A percentile compares a stretch with the other conserved stretches of the same genome.
Evolutionary conservation across 768 basidiomycete species (phyloP).

Genomic region (Hemileccinum rubropunctum): DNA sequence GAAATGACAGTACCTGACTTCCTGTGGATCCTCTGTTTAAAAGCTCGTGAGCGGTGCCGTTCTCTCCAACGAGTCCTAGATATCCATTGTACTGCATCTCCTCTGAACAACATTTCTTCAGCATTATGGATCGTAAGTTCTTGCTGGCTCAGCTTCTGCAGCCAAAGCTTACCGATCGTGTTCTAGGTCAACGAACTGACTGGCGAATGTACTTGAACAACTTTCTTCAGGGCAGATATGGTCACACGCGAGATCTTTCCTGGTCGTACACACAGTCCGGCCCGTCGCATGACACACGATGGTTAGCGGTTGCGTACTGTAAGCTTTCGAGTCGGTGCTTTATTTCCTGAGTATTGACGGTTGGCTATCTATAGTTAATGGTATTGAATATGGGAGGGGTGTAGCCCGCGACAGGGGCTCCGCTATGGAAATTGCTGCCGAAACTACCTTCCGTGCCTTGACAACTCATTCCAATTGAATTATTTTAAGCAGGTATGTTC

Average conservation of each 20-base stretch:
- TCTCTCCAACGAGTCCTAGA: slow-evolving; percentile 7
- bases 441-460: slow-evolving; percentile 24
- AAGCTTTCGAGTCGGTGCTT: not conserved
- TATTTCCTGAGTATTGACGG: not conserved
- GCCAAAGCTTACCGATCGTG: slow-evolving; percentile 2
- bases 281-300: slow-evolving; percentile 23
- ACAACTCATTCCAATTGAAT: slow-evolving; percentile 18
- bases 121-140: slow-evolving; percentile 19
- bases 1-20: slow-evolving; percentile 19
- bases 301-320: slow-evolving; percentile 27
- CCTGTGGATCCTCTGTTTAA: slow-evolving; percentile 26
- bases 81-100: slow-evolving; percentile 2
- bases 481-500: slow-evolving; percentile 5
- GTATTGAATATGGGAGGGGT: slow-evolving; percentile 26
- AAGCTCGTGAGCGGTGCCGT: slow-evolving; percentile 7
- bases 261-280: slow-evolving; percentile 22
- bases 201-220: slow-evolving; percentile 31
- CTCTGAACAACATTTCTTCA: slow-evolving; percentile 4
- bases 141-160: not conserved
- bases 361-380: slow-evolving; percentile 18
- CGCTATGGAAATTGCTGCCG: slow-evolving; percentile 32
- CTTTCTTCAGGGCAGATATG: slow-evolving; percentile 31
- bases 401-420: slow-evolving; percentile 25
- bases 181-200: slow-evolving; percentile 20
- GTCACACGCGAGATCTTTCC: slow-evolving; percentile 25